Evolutionary conservation across 257 asterid species (phyloP), one percentile per base, ranked within the genome.

Genomic region (Eucommia ulmoides): DNA sequence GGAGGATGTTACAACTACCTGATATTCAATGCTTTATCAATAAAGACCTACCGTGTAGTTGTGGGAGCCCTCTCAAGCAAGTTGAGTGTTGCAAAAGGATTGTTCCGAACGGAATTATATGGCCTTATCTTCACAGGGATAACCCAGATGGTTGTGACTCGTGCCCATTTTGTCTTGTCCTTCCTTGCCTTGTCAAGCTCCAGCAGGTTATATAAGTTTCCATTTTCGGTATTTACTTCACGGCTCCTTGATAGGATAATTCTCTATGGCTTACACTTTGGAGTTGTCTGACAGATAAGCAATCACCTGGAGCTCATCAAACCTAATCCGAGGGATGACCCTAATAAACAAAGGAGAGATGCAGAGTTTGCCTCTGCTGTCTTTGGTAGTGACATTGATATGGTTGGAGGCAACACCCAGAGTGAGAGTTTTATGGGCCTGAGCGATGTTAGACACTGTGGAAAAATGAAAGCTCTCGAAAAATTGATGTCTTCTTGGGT

Each of bases 291-390:
- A 47, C 63, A 85, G 94, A 68, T 89, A 58, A 82, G 97, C 77
- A 89, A 89, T 67, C 98, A 89, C 71, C 74, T 89, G 62, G 96
- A 89, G 81, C 98, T 89, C 63, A 82, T 89, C 67, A 89, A 89
- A 75, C 93, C 98, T 52, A 85, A 79, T 72, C 66, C 84, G 23
- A 89, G 64, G 66, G 94, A 89, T 55, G 93, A 85, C 60, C 78
- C 55, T 47, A 84, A 80, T 48, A 89, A 89, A 68, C 98, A 85
- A 64, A 67, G 67, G 53, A 88, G 70, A 67, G 97, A 88, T 76
- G 79, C 81, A 8, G 85, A 76, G 64, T 89, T 85, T 63, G 88
- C 91, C 53, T 49, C 79, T 54, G 77, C 88, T 35, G 84, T 89
- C 24, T 78, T 80, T 60, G 84, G 93, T 50, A 52, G 51, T 16